These are phyloP conservation scores for Mucor racemosus DNA, from an alignment of 371 early-diverging fungal genomes.

Conservation along the genomic window DNA sequence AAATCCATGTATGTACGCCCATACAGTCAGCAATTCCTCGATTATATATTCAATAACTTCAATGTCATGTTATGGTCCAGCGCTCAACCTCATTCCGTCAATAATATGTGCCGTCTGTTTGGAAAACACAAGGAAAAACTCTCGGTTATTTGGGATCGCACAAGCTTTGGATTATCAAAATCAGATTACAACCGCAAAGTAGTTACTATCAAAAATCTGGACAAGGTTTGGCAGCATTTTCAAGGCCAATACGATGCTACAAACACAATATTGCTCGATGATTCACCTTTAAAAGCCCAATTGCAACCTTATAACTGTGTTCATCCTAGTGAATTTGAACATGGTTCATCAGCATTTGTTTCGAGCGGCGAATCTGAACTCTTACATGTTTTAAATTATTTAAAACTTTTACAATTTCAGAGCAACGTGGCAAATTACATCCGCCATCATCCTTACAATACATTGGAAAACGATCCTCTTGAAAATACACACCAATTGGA, in stretches of 20 bases:
- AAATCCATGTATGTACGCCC: conserved; percentile 60
- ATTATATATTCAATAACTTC: conserved; percentile 65
- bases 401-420: conserved; percentile 46
- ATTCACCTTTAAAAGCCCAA: conserved; percentile 64
- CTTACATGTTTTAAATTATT: conserved; percentile 50
- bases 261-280: conserved; percentile 74
- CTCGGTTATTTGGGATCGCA: conserved; percentile 64
- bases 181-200: conserved; percentile 56
- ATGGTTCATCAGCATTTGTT: conserved; percentile 18
- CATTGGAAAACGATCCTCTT: neutral
- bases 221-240: conserved; percentile 51
- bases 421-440: conserved; percentile 60
- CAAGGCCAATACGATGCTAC: conserved; percentile 56
- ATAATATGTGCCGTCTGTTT: conserved; percentile 61
- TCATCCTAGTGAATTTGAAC: conserved; percentile 39
- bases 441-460: conserved; percentile 48
- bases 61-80: conserved; percentile 83
- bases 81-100: conserved; percentile 65
- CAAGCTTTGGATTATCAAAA: conserved; percentile 54
- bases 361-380: conserved; percentile 54
- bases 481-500: neutral
- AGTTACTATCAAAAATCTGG: conserved; percentile 68
- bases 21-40: conserved; percentile 57
- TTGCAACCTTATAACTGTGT: conserved; percentile 70
- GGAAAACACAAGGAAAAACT: conserved; percentile 45